Conservation (phyloP, 257 asterid species). For the Solanum microdontum region DNA sequence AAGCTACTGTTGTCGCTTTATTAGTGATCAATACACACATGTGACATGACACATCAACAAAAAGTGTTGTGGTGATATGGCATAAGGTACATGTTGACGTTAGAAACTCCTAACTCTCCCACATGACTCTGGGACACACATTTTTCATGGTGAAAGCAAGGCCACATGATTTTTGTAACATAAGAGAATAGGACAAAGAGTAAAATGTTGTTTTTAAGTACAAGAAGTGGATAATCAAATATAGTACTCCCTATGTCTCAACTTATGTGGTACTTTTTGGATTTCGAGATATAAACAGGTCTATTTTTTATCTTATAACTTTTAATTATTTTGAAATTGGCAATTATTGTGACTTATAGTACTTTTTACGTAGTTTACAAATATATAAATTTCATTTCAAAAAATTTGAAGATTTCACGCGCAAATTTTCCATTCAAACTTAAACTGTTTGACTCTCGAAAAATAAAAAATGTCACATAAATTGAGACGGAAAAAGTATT, state of each 20-base stretch:
- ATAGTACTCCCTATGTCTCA: no score
- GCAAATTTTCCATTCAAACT: no score
- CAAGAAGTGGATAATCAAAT: neutral
- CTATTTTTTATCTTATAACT: no score
- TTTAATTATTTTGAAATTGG: no score
- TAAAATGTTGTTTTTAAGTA: neutral
- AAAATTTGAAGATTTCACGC: no score
- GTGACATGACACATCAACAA: neutral
- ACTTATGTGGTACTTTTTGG: no score
- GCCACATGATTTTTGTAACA: neutral
- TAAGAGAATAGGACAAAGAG: neutral
- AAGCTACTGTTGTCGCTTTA: neutral
- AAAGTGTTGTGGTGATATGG: neutral
- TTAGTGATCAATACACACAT: neutral
- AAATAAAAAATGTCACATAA: no score
- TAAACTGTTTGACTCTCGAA: no score
- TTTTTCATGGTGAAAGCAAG: neutral
- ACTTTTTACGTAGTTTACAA: no score
- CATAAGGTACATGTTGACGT: neutral
- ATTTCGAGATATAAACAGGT: fast-evolving
- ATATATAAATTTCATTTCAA: no score
- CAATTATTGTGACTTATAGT: no score
- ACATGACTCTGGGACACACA: neutral
- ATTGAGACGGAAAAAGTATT: no score
- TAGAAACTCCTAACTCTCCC: neutral